phyloP scores from a whole-genome alignment of 805 yeast genomes.

The Blastobotrys parvus region DNA sequence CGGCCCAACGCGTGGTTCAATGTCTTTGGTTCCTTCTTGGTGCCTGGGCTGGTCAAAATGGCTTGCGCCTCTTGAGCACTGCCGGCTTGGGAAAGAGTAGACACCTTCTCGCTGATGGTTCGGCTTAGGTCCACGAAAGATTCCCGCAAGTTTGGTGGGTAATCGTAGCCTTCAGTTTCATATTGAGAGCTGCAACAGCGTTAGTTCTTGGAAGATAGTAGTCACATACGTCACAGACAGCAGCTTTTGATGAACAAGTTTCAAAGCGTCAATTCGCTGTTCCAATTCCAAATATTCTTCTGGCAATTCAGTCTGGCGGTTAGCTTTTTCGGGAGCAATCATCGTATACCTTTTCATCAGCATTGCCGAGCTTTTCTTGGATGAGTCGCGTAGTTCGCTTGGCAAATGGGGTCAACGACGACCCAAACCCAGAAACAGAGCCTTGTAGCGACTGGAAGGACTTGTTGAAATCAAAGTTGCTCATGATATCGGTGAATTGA shows the following conservation, averaged over 20 bases:
- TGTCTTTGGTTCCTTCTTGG: slow-evolving; percentile 59
- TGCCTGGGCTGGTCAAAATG: slow-evolving; percentile 47
- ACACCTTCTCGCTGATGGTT: slow-evolving; percentile 53
- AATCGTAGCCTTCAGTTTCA: slow-evolving; percentile 74
- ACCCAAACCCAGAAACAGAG: slow-evolving; percentile 28
- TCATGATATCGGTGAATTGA: slow-evolving; percentile 8
- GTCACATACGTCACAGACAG: slow-evolving; percentile 39
- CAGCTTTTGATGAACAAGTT: slow-evolving; percentile 53
- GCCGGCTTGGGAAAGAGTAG: slow-evolving; percentile 61
- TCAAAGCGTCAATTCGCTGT: slow-evolving; percentile 61
- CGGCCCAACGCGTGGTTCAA: slow-evolving; percentile 74
- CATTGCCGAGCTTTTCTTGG: slow-evolving; percentile 72
- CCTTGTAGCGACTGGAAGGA: slow-evolving; percentile 29
- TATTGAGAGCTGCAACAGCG: slow-evolving; percentile 39
- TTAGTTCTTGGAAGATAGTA: neutral
- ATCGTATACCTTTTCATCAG: slow-evolving; percentile 50
- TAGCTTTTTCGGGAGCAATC: neutral
- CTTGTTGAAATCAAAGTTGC: slow-evolving; percentile 31
- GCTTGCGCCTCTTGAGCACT: slow-evolving; percentile 79
- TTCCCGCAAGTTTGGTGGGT: slow-evolving; percentile 69
- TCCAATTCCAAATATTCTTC: slow-evolving; percentile 73
- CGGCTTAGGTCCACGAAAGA: slow-evolving; percentile 67
- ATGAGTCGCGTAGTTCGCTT: slow-evolving; percentile 72
- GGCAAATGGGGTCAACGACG: slow-evolving; percentile 60
- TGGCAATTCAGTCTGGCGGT: slow-evolving; percentile 56